Percentiles rank a stretch among this genome's conserved stretches.
Evolutionary conservation across 2,329 filamentous ascomycete genomes (phyloP).

Genomic region (Colletotrichum siamense): DNA sequence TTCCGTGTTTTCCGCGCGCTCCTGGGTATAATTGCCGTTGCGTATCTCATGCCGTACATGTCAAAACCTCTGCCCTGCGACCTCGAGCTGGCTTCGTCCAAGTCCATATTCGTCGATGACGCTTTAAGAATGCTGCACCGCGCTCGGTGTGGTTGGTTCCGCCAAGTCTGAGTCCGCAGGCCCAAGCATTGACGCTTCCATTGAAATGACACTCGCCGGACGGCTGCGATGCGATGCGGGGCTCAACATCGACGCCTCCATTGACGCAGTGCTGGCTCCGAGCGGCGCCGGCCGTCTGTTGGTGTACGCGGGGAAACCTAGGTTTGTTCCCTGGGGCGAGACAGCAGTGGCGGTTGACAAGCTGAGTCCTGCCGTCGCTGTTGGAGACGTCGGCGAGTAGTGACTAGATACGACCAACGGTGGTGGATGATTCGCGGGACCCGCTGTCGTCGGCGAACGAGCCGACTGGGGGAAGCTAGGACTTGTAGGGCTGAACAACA

Average conservation of each 20-base stretch:
- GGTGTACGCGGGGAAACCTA: slow-evolving; percentile 15
- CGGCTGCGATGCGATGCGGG: slow-evolving; percentile 10
- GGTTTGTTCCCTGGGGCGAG: slow-evolving; percentile 19
- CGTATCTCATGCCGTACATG: slow-evolving; percentile 20
- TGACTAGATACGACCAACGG: slow-evolving; percentile 15
- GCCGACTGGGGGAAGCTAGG: slow-evolving; percentile 4
- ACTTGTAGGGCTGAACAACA: slow-evolving; percentile 16
- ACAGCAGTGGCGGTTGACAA: slow-evolving; percentile 12
- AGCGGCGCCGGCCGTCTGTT: slow-evolving; percentile 10
- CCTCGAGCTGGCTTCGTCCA: neutral
- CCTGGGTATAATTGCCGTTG: slow-evolving; percentile 21
- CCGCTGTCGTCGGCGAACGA: neutral
- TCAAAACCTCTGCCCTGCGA: neutral
- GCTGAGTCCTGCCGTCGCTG: neutral
- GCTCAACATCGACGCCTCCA: slow-evolving; percentile 20
- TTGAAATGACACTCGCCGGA: slow-evolving; percentile 14
- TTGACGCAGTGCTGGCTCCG: slow-evolving; percentile 22
- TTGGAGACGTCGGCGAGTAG: slow-evolving; percentile 2
- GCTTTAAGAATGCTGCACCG: slow-evolving; percentile 2
- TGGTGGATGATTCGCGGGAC: slow-evolving; percentile 8
- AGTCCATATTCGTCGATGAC: neutral
- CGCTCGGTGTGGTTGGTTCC: slow-evolving; percentile 4
- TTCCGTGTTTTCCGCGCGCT: slow-evolving; percentile 16
- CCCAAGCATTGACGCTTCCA: slow-evolving; percentile 19
- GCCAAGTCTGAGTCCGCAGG: neutral